phyloP scores from a whole-genome alignment of 1,284 basidiomycete species.

The Anthracocystis panici-leucophaei region DNA sequence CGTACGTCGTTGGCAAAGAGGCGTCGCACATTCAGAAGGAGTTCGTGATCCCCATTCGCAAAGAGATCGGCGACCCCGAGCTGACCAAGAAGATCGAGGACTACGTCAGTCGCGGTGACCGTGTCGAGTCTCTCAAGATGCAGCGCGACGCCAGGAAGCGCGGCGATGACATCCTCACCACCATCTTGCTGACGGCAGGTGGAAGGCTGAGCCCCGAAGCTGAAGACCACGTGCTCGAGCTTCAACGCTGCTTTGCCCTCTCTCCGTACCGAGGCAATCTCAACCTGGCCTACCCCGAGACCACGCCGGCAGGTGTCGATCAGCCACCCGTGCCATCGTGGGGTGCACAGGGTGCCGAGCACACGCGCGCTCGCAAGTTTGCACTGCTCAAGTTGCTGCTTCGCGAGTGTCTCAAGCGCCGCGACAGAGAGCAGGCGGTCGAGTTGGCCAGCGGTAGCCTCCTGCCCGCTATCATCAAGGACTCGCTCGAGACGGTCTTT shows the following conservation, averaged over 20 bases:
- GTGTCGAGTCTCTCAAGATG: conserved; percentile 55
- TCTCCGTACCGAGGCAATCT: conserved; percentile 61
- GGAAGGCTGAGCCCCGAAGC: conserved; percentile 45
- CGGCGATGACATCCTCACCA: conserved; percentile 66
- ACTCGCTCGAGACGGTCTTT: conserved; percentile 62
- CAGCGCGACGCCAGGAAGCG: conserved; percentile 48
- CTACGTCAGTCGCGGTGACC: conserved; percentile 63
- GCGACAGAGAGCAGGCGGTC: conserved; percentile 64
- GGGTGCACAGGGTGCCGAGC: conserved; percentile 50
- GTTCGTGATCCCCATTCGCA: conserved; percentile 60
- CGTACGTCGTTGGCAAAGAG: conserved; percentile 61
- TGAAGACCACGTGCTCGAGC: conserved; percentile 56
- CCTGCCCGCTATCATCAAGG: conserved; percentile 64
- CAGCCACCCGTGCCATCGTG: conserved; percentile 46
- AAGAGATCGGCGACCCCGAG: conserved; percentile 60
- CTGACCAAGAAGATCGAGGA: conserved; percentile 63
- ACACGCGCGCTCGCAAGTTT: conserved; percentile 62
- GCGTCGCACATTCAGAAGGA: conserved; percentile 61
- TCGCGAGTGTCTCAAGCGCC: conserved; percentile 60
- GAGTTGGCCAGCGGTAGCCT: conserved; percentile 60
- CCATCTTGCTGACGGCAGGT: conserved; percentile 56
- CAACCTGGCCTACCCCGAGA: conserved; percentile 60
- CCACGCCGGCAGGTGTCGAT: conserved; percentile 51
- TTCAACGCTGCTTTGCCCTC: conserved; percentile 62
- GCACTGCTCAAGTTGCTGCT: conserved; percentile 65